Evolutionary conservation across 164 flowering plant genomes (phyloP), one percentile per base, ranked within the genome.

Genomic region (Tetracentron sinense): DNA sequence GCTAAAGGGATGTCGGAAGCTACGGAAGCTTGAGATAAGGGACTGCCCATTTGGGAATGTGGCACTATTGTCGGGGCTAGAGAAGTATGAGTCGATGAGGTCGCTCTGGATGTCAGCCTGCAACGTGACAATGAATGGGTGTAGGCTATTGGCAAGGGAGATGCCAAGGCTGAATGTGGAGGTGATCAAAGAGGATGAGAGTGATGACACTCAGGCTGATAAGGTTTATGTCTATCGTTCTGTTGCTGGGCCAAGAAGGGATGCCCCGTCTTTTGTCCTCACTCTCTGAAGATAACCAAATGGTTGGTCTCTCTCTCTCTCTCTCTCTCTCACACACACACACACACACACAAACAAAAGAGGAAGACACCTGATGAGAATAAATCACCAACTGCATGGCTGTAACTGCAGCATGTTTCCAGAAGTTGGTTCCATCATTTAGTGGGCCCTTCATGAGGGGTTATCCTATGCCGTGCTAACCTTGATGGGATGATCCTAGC

Each of bases 41-140:
- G 97, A 91, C 61, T 78, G 88, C 51, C 91, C 92, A 19, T 91
- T 91, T 64, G 96, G 96, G 25, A 74, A 91, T 72, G 81, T 64
- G 7, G 93, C 93, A 0, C 54, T 91, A 30, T 82, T 89, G 0
- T 83, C 91, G 0, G 90, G 87, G 29, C 28, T 83, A 60, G 85
- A 77, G 63, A 83, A 74, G 66, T 85, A 84, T 50, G 91, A 87
- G 56, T 79, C 85, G 7, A 86, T 91, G 97, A 75, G 97, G 61
- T 88, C 89, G 0, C 81, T 88, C 4, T 91, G 97, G 97, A 89
- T 91, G 93, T 91, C 97, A 2, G 76, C 88, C 2, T 91, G 96
- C 78, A 67, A 75, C 14, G 76, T 88, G 53, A 86, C 91, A 7
- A 78, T 83, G 81, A 69, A 70, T 56, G 97, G 77, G 0, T 88